Percentiles rank a stretch among this genome's conserved stretches.
phyloP scores from a whole-genome alignment of 129 eudicot genomes.

The Centrapalus pauciflorus region DNA sequence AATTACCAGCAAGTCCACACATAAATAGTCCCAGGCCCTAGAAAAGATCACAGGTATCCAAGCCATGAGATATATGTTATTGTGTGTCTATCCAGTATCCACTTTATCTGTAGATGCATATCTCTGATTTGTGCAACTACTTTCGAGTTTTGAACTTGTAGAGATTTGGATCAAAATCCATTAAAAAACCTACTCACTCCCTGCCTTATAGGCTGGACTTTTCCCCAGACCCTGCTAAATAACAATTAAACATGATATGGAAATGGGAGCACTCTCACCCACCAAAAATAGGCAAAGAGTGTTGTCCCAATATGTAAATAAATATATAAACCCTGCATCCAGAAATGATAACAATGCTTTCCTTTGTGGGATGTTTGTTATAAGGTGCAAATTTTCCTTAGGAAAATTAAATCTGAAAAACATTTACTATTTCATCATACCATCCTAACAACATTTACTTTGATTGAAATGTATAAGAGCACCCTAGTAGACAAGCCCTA shows the following conservation, averaged over 20 bases:
- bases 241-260: slow-evolving; percentile 1
- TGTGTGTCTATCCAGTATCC: neutral
- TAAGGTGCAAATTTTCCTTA: slow-evolving; percentile 4
- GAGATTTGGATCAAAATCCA: slow-evolving; percentile 2
- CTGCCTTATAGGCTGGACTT: slow-evolving; percentile 8
- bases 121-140: slow-evolving; percentile 8
- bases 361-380: neutral
- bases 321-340: neutral
- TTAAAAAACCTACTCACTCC: neutral
- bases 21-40: neutral
- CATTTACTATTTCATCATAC: neutral
- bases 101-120: neutral
- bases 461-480: neutral
- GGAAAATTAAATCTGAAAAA: neutral
- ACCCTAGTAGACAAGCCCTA: too few relatives aligned
- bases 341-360: neutral
- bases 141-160: neutral
- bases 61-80: neutral
- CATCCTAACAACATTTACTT: neutral
- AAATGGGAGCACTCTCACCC: neutral
- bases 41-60: neutral
- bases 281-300: neutral
- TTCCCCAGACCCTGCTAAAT: neutral
- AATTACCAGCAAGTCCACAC: neutral
- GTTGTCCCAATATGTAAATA: neutral